These are phyloP conservation scores for Citeromyces siamensis DNA, from an alignment of 1,139 yeast genomes.

Conservation along the genomic window DNA sequence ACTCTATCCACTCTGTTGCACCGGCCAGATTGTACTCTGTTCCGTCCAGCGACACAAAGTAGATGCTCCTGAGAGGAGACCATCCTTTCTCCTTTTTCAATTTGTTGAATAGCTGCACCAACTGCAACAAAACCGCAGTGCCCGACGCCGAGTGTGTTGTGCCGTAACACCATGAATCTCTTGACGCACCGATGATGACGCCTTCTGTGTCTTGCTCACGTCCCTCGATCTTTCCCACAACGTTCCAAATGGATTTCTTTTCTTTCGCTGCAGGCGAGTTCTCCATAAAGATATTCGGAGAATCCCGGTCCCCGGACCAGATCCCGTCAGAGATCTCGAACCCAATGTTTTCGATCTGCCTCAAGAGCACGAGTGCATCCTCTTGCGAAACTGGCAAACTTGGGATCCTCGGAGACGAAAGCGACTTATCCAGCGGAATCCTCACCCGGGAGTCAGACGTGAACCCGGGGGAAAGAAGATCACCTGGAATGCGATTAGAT, in stretches of 20 bases:
- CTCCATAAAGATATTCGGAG: slow-evolving; percentile 22
- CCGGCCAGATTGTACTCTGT: slow-evolving; percentile 79
- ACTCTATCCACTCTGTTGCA: slow-evolving; percentile 66
- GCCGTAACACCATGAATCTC: slow-evolving; percentile 75
- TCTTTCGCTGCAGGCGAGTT: slow-evolving; percentile 38
- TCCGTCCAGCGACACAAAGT: slow-evolving; percentile 83
- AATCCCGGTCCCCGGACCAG: slow-evolving; percentile 29
- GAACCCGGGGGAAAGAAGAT: slow-evolving; percentile 68
- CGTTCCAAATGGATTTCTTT: slow-evolving; percentile 68
- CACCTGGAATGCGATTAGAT: slow-evolving; percentile 62
- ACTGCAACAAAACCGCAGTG: slow-evolving; percentile 57
- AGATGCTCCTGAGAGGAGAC: slow-evolving; percentile 75
- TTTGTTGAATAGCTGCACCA: slow-evolving; percentile 59
- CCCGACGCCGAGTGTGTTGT: slow-evolving; percentile 68
- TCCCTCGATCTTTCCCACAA: slow-evolving; percentile 69
- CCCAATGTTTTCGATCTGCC: slow-evolving; percentile 36
- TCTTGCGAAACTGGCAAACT: slow-evolving; percentile 63
- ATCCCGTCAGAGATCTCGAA: slow-evolving; percentile 14
- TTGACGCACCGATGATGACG: slow-evolving; percentile 69
- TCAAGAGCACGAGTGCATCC: slow-evolving; percentile 45
- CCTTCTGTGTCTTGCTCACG: slow-evolving; percentile 69
- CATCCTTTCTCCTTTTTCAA: slow-evolving; percentile 58
- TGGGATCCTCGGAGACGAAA: slow-evolving; percentile 58
- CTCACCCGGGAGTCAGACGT: slow-evolving; percentile 11
- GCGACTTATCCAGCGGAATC: slow-evolving; percentile 30